Evolutionary conservation across 2,329 filamentous ascomycete genomes (phyloP), one percentile per base, ranked within the genome.

Genomic region (Rhinocladiella similis): DNA sequence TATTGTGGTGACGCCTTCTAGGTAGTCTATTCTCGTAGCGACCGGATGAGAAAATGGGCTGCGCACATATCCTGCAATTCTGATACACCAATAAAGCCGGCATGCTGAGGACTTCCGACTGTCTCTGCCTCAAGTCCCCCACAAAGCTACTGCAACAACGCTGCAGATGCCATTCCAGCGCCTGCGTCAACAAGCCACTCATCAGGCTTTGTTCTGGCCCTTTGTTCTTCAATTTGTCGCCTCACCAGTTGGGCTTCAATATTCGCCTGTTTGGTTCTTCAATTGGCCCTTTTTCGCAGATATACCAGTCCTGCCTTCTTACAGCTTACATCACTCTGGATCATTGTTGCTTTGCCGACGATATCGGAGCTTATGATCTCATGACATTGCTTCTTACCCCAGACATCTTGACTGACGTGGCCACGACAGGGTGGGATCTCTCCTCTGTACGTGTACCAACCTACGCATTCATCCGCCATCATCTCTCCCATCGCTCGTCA

Each of bases 171-270:
- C 29, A 38, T n/a, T 46, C 39, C 22, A 47, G 25, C 47, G 43
- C 50, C 42, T 56, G 49, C 38, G 12, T 46, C 54, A n/a, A 39
- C 22, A 35, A 39, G 3, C 56, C 56, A 61, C 46, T 61, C 35
- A 57, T 43, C 42, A 50, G 33, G 41, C 45, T 42, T 52, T 41
- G 22, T 47, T 20, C 50, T 33, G 12, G 41, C 41, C 33, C 39
- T 38, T 47, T 41, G 51, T 25, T 27, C 36, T 43, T 47, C 56
- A 36, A 61, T 61, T 61, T 59, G 59, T 52, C 39, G 59, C 55
- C 53, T 61, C 54, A 46, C 38, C 41, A 16, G 59, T 61, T 61
- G 59, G 59, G 59, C 59, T 47, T 27, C 54, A 61, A 61, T 50
- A 50, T 50, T 45, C 18, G 22, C 29, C 7, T 38, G 20, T 38